Percentiles rank a stretch among this genome's conserved stretches.
Conservation (phyloP, 2,329 filamentous ascomycete species). For the Aspergillus ochraceus region DNA sequence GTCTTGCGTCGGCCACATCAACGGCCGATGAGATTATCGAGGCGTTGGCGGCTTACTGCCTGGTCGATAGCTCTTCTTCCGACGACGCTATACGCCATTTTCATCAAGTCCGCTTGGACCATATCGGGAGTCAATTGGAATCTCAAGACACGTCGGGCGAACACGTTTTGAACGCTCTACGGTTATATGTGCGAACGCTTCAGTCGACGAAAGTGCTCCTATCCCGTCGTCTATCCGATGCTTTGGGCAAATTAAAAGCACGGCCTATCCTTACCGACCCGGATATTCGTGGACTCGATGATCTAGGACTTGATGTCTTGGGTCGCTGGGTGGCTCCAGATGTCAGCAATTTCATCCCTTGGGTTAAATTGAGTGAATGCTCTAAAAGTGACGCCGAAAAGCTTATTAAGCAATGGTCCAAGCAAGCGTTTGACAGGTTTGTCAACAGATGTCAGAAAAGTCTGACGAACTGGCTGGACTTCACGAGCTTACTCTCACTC, state of each 20-base stretch:
- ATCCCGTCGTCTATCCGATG: constrained; percentile 69
- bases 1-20: constrained; percentile 47
- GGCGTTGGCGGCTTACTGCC: constrained; percentile 76
- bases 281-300: constrained; percentile 64
- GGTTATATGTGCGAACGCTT: constrained; percentile 74
- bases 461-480: constrained; percentile 62
- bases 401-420: constrained; percentile 65
- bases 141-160: constrained; percentile 49
- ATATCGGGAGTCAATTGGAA: constrained; percentile 65
- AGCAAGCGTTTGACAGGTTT: constrained; percentile 59
- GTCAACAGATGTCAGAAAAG: constrained; percentile 62
- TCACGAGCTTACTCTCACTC: constrained; percentile 68
- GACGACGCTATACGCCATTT: constrained; percentile 79
- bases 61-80: constrained; percentile 76
- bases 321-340: constrained; percentile 79
- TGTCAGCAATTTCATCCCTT: constrained; percentile 81
- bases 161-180: constrained; percentile 64
- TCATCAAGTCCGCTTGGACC: constrained; percentile 68
- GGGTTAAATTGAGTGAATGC: constrained; percentile 78
- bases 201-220: constrained; percentile 75
- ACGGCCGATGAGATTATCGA: constrained; percentile 60
- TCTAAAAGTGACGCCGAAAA: constrained; percentile 60
- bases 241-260: constrained; percentile 67
- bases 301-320: constrained; percentile 74
- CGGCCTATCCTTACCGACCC: constrained; percentile 71